These are phyloP conservation scores for Podila verticillata DNA, from an alignment of 192 early-diverging fungal genomes.

Conservation along the genomic window DNA sequence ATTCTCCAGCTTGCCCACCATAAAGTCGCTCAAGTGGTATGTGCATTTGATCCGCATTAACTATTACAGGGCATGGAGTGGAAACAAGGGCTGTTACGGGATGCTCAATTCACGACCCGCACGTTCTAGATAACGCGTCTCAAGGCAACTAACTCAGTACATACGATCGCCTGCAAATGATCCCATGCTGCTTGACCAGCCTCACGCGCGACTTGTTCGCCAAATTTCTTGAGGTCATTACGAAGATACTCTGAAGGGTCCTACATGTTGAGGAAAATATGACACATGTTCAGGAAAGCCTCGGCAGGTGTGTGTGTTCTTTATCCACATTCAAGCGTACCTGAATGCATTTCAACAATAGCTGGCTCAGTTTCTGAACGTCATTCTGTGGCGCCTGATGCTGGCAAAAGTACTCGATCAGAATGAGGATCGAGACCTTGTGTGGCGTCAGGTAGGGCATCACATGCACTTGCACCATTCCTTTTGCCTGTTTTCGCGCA, in stretches of 20 bases:
- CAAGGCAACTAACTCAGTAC: not conserved
- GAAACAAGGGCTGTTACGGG: too few species aligned
- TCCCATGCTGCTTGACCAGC: conserved; percentile 1
- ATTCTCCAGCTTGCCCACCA: conserved; percentile 15
- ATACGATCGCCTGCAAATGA: conserved; percentile 21
- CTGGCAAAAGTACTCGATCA: conserved; percentile 33
- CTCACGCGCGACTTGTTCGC: not conserved
- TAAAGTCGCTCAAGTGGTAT: conserved; percentile 26
- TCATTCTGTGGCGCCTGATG: conserved; percentile 8
- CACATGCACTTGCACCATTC: conserved; percentile 11
- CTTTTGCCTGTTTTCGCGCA: too few species aligned
- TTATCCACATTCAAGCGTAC: not conserved
- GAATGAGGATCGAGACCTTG: conserved; percentile 35
- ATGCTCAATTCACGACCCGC: too few species aligned
- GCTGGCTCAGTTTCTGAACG: conserved; percentile 7
- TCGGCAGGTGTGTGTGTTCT: not conserved
- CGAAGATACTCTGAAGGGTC: conserved; percentile 37
- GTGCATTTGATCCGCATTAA: conserved; percentile 30
- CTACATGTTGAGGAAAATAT: too few species aligned
- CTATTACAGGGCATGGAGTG: conserved; percentile 7
- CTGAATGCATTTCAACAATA: conserved; percentile 38
- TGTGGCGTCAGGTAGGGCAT: conserved; percentile 40
- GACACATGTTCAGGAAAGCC: too few species aligned
- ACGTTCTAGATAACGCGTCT: not conserved
- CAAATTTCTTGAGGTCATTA: conserved; percentile 14